Evolutionary conservation across 768 basidiomycete genomes (phyloP), one percentile per base, ranked within the genome.

Genomic region (Suillus paluster): DNA sequence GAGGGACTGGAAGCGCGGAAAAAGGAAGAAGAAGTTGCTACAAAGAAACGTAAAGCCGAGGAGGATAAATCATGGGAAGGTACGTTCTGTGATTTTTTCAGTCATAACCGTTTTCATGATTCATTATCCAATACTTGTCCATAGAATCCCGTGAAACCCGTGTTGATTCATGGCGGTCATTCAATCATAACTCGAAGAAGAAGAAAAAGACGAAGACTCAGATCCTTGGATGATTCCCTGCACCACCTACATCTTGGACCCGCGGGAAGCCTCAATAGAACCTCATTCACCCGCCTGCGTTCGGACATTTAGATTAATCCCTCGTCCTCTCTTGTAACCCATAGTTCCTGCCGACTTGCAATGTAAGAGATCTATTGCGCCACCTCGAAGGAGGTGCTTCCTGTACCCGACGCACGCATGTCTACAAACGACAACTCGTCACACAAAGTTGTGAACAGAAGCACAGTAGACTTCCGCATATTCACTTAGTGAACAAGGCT

Each of bases 41-140:
- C 86, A 39, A 87, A 77, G 78, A 97, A 97, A 75, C 84, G 95
- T 58, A 97, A 97, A 76, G 90, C 83, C 1, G 94, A 96, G 67
- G 92, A 95, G 7, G 93, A 96, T 67, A 90, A 88, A 67, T 78
- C 75, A 27, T 97, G 95, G 95, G 95, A 97, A 81, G 93, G 94
- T 94, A 65, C 41, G 77, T 68, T 10, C 48, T 39, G 14, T 39
- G 6, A 36, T 23, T 54, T 55, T 23, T 38, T 38, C 6, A 17
- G 23, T 38, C 36, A 54, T 9, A 14, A 39, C 41, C 15, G 30
- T 57, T 15, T 27, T 30, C 17, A 30, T 61, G 27, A 53, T 36
- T 62, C 27, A 45, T 41, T 36, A n/a, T 36, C 15, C 42, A 52
- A 23, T 50, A 53, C 57, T 21, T 34, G 36, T 55, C 15, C 33